These are phyloP conservation scores for Reutealis trisperma DNA, from an alignment of 345 rosid species.

Conservation along the genomic window DNA sequence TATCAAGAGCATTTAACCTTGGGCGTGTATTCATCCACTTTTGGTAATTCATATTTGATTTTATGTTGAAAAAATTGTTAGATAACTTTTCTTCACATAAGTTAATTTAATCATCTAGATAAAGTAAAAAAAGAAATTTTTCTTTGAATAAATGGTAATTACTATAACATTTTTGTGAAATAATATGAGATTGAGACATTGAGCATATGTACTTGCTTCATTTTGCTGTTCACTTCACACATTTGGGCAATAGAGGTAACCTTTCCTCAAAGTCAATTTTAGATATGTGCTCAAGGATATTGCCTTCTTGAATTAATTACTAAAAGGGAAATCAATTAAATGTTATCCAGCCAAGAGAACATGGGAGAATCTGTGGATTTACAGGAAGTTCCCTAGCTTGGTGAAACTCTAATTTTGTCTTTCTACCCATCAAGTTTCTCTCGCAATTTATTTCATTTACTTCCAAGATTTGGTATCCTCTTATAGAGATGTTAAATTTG, in stretches of 20 bases:
- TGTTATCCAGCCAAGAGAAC: not conserved
- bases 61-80: constrained; percentile 6
- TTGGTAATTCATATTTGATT: constrained; percentile 55
- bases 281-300: not conserved
- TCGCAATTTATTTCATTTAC: not conserved
- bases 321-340: not conserved
- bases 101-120: not conserved
- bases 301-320: not conserved
- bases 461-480: not conserved
- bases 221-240: not conserved
- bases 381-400: no score
- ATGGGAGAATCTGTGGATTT: not conserved
- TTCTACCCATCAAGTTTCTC: not conserved
- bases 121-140: not conserved
- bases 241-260: not conserved
- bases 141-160: not conserved
- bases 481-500: not conserved
- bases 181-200: not conserved
- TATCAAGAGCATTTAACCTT: constrained; percentile 88
- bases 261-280: not conserved
- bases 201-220: not conserved
- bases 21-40: constrained; percentile 95
- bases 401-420: not conserved
- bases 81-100: not conserved
- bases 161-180: not conserved